These are phyloP conservation scores for Podila minutissima DNA, from an alignment of 192 early-diverging fungal genomes.

Conservation along the genomic window DNA sequence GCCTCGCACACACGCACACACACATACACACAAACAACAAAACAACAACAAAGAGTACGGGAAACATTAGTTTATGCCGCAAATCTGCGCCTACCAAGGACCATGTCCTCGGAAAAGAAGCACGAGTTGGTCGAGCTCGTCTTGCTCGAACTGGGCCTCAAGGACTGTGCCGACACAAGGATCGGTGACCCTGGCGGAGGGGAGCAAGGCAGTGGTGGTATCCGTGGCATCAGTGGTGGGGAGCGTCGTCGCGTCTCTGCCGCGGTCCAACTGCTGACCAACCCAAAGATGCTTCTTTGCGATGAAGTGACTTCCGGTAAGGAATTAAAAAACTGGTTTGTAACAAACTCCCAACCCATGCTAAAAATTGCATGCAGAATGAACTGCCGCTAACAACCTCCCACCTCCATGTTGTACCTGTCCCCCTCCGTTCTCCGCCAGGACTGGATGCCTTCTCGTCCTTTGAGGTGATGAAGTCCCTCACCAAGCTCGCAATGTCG, in stretches of 20 bases:
- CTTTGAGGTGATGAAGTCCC: constrained; percentile 50
- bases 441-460: constrained; percentile 48
- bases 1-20: background rate
- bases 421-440: background rate
- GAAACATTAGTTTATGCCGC: constrained; percentile 82
- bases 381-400: no score
- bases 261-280: constrained; percentile 74
- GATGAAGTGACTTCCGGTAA: constrained; percentile 81
- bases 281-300: constrained; percentile 75
- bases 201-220: constrained; percentile 43
- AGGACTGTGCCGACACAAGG: constrained; percentile 73
- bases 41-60: constrained; percentile 67
- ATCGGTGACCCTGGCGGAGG: constrained; percentile 65
- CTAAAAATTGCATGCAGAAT: background rate
- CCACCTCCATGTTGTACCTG: background rate
- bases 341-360: no score
- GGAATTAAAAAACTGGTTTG: no score
- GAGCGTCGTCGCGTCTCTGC: constrained; percentile 79
- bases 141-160: constrained; percentile 68
- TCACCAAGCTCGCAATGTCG: constrained; percentile 36
- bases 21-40: constrained; percentile 10
- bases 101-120: constrained; percentile 50
- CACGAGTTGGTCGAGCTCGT: constrained; percentile 64
- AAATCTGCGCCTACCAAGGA: constrained; percentile 54
- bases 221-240: constrained; percentile 79